These are phyloP conservation scores for Acer negundo DNA, from an alignment of 345 rosid genomes.

Conservation along the genomic window DNA sequence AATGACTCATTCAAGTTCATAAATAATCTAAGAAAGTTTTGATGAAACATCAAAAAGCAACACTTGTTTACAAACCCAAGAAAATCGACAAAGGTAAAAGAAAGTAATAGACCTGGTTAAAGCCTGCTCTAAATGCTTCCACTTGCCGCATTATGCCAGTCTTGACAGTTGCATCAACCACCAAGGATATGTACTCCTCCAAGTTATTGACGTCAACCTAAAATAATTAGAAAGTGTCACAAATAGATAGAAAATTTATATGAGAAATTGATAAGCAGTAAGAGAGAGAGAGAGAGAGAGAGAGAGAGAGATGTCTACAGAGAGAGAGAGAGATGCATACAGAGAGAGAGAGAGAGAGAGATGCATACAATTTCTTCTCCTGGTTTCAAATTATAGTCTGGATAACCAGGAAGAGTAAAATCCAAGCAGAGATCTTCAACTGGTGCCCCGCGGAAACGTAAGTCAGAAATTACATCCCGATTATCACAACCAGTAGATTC, in stretches of 20 bases:
- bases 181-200: constrained; percentile 84
- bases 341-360: not conserved
- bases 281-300: no score
- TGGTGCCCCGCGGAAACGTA: constrained; percentile 60
- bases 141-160: constrained; percentile 76
- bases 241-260: not conserved
- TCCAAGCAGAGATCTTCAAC: constrained; percentile 89
- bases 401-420: constrained; percentile 95
- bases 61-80: not conserved
- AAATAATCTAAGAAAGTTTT: not conserved
- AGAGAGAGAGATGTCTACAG: no score
- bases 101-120: constrained; percentile 74
- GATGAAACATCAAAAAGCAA: not conserved
- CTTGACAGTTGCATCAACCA: constrained; percentile 92
- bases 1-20: not conserved
- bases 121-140: constrained; percentile 94
- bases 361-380: constrained; percentile 76
- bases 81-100: constrained; percentile 1
- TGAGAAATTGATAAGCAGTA: not conserved
- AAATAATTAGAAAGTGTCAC: constrained; percentile 15
- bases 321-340: constrained; percentile 35
- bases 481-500: constrained; percentile 49
- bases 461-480: constrained; percentile 38
- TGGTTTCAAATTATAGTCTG: constrained; percentile 74
- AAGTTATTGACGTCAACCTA: constrained; percentile 82